Conservation (phyloP, 495 filamentous ascomycete species). For the Penicillium tannophilum region DNA sequence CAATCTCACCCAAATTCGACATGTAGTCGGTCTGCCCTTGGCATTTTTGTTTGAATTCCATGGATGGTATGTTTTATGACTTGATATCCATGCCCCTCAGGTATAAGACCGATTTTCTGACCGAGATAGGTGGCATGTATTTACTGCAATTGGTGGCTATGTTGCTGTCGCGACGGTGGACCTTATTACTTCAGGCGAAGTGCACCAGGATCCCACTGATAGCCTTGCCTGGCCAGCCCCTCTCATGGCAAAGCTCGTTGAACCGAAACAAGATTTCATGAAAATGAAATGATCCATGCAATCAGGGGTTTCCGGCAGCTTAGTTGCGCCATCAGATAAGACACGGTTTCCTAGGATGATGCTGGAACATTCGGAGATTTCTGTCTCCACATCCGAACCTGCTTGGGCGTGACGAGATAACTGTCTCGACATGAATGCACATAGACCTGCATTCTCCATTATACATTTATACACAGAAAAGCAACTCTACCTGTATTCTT, state of each 20-base stretch:
- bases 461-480: background rate
- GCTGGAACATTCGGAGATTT: background rate
- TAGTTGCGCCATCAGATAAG: background rate
- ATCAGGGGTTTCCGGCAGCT: background rate
- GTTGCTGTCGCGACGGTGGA: conserved; percentile 34
- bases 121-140: conserved; percentile 34
- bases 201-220: conserved; percentile 21
- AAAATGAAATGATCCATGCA: conserved; percentile 7
- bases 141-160: conserved; percentile 37
- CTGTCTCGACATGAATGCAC: background rate
- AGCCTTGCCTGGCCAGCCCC: conserved; percentile 29
- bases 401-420: background rate
- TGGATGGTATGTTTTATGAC: conserved; percentile 28
- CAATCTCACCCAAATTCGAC: conserved; percentile 15
- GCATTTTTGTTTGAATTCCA: conserved; percentile 36
- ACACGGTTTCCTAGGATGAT: background rate
- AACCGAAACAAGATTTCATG: conserved; percentile 4
- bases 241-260: conserved; percentile 8
- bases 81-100: background rate
- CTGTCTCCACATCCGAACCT: background rate
- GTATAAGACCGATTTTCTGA: background rate
- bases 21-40: conserved; percentile 28
- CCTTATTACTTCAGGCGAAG: conserved; percentile 28
- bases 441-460: background rate
- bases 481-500: background rate